Base-by-base conservation (phyloP, 257 asterid genomes). In the Fraxinus cuspidata region DNA sequence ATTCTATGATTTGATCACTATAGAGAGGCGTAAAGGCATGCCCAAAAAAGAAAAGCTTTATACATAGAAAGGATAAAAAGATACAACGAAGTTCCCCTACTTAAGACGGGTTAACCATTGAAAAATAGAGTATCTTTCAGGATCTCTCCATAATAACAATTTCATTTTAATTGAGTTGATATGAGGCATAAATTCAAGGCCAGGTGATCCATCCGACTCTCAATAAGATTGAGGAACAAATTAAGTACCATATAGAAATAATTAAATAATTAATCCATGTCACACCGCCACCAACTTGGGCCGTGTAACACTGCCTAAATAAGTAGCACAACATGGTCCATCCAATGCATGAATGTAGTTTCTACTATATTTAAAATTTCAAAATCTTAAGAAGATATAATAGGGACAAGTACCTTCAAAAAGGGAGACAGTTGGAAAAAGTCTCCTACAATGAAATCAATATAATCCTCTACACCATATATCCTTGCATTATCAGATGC, bases 401-500 rank as follows among this genome's bases (percentile, higher is more conserved):
- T 23, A 72, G 32, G 71, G 40, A 9, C 38, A 60, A 58, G 51
- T 81, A 94, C 98, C 97, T 91, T 91, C 79, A 94, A 81, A 81
- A 75, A 84, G 68, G 94, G 92, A 15, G 96, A 97, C 60, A 94
- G 88, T 85, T 91, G 92, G 86, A 92, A 91, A 81, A 91, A 94
- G 79, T 94, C 97, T 32, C 97, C 99, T 25, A 83, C 86, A 19
- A 94, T 78, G 84, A 91, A 94, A 85, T 92, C 97, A 70, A 94
- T 94, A 65, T 51, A 51, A 73, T 90, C 96, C 74, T 90, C 91
- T 71, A 94, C 97, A 71, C 97, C 99, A 73, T 94, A 92, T 73
- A 94, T 85, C 83, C 83, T 91, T 38, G 97, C 99, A 81, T 92
- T 94, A 79, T 90, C 87, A 64, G 69, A 63, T 19, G 97, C 97